Conservation (phyloP, 2,329 filamentous ascomycete genomes). For the Exophiala aquamarina region DNA sequence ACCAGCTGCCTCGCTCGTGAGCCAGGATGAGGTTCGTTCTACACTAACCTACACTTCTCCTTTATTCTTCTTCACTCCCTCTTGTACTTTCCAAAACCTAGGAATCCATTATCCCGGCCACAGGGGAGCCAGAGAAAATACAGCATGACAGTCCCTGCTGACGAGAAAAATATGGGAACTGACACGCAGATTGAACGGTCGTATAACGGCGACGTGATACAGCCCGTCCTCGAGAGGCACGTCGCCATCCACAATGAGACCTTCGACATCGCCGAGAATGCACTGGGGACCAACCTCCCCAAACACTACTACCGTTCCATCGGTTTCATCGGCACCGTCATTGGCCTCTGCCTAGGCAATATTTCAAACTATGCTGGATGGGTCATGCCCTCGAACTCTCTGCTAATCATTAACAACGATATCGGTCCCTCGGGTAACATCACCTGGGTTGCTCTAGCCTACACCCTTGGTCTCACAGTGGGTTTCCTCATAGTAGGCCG, state of each 20-base stretch:
- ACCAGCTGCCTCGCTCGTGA: too few relatives aligned
- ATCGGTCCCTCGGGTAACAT: conserved; percentile 32
- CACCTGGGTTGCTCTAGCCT: conserved; percentile 31
- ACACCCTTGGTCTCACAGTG: conserved; percentile 29
- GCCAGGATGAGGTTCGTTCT: too few relatives aligned
- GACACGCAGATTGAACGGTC: too few relatives aligned
- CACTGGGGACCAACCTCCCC: conserved; percentile 1
- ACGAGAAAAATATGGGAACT: too few relatives aligned
- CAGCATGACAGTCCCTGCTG: too few relatives aligned
- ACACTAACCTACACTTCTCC: too few relatives aligned
- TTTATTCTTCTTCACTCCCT: too few relatives aligned
- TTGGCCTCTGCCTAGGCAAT: conserved; percentile 21
- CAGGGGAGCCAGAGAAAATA: too few relatives aligned
- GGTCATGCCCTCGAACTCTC: conserved; percentile 26
- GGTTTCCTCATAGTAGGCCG: conserved; percentile 35
- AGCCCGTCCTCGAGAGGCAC: background rate
- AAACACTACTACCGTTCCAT: conserved; percentile 21
- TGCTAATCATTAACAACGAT: conserved; percentile 32
- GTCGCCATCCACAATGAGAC: conserved; percentile 2
- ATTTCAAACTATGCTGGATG: conserved; percentile 30
- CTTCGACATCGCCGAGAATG: background rate
- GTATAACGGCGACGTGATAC: too few relatives aligned
- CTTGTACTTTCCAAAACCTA: too few relatives aligned
- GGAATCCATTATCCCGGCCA: too few relatives aligned
- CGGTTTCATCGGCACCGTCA: conserved; percentile 26